phyloP scores from a whole-genome alignment of 345 rosid species.

The Arabis alpina region DNA sequence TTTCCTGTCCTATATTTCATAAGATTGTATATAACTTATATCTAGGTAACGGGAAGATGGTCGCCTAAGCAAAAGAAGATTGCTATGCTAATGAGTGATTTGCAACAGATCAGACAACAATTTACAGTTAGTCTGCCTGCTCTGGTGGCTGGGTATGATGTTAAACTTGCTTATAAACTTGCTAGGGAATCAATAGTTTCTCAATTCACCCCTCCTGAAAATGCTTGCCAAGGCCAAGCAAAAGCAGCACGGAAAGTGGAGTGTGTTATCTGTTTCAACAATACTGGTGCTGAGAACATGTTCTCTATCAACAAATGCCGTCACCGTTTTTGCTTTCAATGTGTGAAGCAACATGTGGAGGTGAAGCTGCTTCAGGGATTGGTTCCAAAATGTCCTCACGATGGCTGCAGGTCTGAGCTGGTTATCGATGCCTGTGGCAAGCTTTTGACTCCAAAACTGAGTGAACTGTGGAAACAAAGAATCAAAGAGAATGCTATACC shows the following conservation, averaged over 20 bases:
- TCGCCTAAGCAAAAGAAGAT: constrained; percentile 45
- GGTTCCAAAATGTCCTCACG: constrained; percentile 73
- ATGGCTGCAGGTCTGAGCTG: constrained; percentile 63
- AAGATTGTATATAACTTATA: neutral
- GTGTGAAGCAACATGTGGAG: constrained; percentile 82
- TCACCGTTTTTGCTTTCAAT: constrained; percentile 72
- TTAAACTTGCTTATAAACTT: constrained; percentile 61
- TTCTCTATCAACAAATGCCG: constrained; percentile 65
- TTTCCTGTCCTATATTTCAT: neutral
- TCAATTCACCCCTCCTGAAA: constrained; percentile 51
- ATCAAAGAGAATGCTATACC: constrained; percentile 71
- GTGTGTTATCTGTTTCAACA: constrained; percentile 68
- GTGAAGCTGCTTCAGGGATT: constrained; percentile 70
- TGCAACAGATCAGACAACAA: constrained; percentile 20
- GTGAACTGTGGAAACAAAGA: constrained; percentile 55
- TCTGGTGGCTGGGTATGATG: constrained; percentile 48
- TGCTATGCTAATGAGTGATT: constrained; percentile 38
- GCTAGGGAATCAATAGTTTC: constrained; percentile 73
- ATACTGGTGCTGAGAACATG: constrained; percentile 50
- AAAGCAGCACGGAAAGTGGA: constrained; percentile 52
- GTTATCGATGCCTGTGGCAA: constrained; percentile 54
- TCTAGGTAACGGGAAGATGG: constrained; percentile 33
- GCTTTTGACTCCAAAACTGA: constrained; percentile 63
- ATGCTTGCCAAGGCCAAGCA: constrained; percentile 42
- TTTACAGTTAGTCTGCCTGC: constrained; percentile 20